Evolutionary conservation across 2,329 filamentous ascomycete species (phyloP).

Genomic region (Ophiostoma sp.): DNA sequence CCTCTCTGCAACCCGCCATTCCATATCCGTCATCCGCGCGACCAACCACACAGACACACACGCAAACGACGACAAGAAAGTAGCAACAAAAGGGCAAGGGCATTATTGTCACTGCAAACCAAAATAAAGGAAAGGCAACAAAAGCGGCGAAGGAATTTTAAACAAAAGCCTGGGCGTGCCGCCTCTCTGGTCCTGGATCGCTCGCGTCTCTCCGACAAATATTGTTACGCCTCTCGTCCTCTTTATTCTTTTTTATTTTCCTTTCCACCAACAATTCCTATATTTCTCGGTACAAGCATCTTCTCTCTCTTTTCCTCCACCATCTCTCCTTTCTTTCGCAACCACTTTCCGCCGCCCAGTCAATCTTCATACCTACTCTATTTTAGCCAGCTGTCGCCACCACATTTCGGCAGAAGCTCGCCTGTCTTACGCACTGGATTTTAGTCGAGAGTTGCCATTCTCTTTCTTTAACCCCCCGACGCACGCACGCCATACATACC

Average conservation of each 20-base stretch:
- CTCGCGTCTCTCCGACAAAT: not conserved
- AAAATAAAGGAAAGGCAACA: not conserved
- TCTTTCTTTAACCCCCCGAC: not conserved
- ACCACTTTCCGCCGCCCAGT: not conserved
- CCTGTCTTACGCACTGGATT: not conserved
- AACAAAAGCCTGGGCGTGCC: slow-evolving; percentile 22
- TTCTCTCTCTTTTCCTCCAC: not conserved
- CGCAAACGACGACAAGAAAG: slow-evolving; percentile 2
- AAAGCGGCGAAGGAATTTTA: not conserved
- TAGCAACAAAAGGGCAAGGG: not conserved
- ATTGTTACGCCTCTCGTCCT: not conserved
- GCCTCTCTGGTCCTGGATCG: slow-evolving; percentile 22
- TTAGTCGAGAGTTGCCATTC: not conserved
- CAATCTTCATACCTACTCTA: not conserved
- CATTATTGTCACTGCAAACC: not conserved
- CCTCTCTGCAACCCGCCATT: slow-evolving; percentile 18
- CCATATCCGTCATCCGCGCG: slow-evolving; percentile 22
- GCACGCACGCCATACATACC: not conserved
- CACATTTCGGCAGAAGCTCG: not conserved
- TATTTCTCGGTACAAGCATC: not conserved
- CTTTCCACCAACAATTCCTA: not conserved
- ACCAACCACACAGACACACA: slow-evolving; percentile 21
- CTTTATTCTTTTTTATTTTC: not conserved
- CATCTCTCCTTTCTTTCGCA: not conserved
- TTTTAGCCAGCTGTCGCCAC: not conserved